Evolutionary conservation across 73 alveolate species (phyloP).

Genomic region (Paramecium sonneborni): DNA sequence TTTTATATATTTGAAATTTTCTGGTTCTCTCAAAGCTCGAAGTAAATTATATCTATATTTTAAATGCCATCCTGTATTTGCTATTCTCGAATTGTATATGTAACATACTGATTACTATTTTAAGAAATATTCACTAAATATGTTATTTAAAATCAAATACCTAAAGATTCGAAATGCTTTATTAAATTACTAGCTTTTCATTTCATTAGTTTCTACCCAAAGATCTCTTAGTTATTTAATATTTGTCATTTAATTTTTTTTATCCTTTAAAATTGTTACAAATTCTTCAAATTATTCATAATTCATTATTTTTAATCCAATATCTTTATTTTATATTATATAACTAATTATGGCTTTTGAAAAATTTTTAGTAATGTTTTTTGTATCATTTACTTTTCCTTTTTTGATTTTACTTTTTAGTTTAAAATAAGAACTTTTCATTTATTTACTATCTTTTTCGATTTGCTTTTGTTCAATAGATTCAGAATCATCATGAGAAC

Average conservation of each 20-base stretch:
- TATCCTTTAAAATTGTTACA: neutral
- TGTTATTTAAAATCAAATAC: neutral
- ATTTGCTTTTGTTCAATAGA: neutral
- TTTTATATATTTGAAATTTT: slow-evolving; percentile 35
- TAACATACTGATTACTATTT: neutral
- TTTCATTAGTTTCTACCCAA: slow-evolving; percentile 31
- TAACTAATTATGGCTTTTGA: slow-evolving; percentile 63
- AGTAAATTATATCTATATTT: slow-evolving; percentile 34
- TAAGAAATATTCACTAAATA: slow-evolving; percentile 2
- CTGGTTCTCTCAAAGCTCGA: slow-evolving; percentile 41
- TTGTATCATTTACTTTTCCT: slow-evolving; percentile 57
- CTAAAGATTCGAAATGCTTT: slow-evolving; percentile 49
- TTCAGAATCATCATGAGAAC: neutral
- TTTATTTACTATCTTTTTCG: neutral
- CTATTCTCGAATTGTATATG: slow-evolving; percentile 46
- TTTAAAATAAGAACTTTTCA: neutral
- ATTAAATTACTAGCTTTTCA: neutral
- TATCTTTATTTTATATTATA: slow-evolving; percentile 25
- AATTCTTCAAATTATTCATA: slow-evolving; percentile 21
- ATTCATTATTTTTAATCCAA: slow-evolving; percentile 22
- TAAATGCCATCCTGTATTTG: slow-evolving; percentile 56
- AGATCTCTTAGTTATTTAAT: slow-evolving; percentile 34
- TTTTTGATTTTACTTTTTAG: neutral
- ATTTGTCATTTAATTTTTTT: slow-evolving; percentile 38
- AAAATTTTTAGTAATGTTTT: slow-evolving; percentile 62